Evolutionary conservation across 2,329 filamentous ascomycete species (phyloP), one percentile per base, ranked within the genome.

Genomic region (Stagonosporopsis chrysanthemi): DNA sequence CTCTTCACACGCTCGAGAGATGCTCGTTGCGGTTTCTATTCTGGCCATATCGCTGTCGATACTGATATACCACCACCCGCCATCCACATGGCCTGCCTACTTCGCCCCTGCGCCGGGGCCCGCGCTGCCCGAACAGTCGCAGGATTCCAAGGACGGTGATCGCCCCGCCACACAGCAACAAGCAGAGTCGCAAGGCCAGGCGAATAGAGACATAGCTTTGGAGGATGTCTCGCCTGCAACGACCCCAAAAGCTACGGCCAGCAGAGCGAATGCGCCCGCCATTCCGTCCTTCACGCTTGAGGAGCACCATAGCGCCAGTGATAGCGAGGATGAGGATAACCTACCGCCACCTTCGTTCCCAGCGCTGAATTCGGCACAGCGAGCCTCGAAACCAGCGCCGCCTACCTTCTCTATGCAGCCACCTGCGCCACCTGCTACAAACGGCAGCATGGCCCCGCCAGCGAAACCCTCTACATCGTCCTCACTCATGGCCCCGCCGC

Each of bases 341-440:
- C 61, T 78, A 2, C 76, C 74, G 9, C 76, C 74, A 5, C 77
- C 79, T 22, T 77, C 73, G 0, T 81, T 81, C 49, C 79, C 79
- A 28, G 78, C 80, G 2, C 57, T 77, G 31, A 80, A 81, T 63
- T 81, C 79, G 8, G 79, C 78, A 8, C 80, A 81, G 59, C 70
- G 79, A 58, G 75, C 78, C 14, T 78, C 76, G 47, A 64, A 67
- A 11, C 61, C 52, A 17, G 60, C 51, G 17, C 42, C 50, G 4
- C 58, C 60, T 14, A 50, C 58, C 29, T 51, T 65, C 24, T 52
- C 59, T 11, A 65, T 67, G 60, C 49, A 63, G 4, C 64, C 67
- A 31, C 58, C 60, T 4, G 62, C 67, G 38, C 56, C 59, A 11
- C 56, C 59, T 11, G 62, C 60, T 41, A 56, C 62, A 15, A 63